Evolutionary conservation across 1,284 basidiomycete species (phyloP).

Genomic region (Ustilago esculenta): DNA sequence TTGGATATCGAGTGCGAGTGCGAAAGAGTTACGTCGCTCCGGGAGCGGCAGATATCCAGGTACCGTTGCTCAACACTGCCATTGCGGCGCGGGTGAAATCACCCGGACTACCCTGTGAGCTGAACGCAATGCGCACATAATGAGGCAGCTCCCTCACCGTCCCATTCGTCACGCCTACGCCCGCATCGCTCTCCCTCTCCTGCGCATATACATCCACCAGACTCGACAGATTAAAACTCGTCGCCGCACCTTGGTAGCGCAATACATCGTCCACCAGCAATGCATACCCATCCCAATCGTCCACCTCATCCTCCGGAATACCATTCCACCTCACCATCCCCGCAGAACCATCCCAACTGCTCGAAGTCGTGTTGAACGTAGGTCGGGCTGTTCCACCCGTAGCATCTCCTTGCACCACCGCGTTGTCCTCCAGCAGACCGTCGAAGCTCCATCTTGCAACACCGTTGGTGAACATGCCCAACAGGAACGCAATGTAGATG

Average conservation of each 20-base stretch:
- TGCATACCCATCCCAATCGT: constrained; percentile 77
- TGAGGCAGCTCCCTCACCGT: constrained; percentile 73
- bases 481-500: constrained; percentile 80
- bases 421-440: constrained; percentile 79
- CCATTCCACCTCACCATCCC: constrained; percentile 73
- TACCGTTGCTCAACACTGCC: constrained; percentile 78
- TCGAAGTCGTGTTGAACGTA: constrained; percentile 70
- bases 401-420: constrained; percentile 80
- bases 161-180: constrained; percentile 64
- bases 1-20: too few species aligned
- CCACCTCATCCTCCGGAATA: constrained; percentile 69
- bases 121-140: constrained; percentile 80
- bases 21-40: constrained; percentile 45
- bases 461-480: constrained; percentile 77
- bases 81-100: constrained; percentile 85
- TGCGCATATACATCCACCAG: constrained; percentile 16
- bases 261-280: constrained; percentile 87
- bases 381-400: constrained; percentile 77
- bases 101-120: constrained; percentile 74
- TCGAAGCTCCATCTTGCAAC: constrained; percentile 71
- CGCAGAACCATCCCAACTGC: constrained; percentile 5
- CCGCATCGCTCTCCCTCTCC: constrained; percentile 1
- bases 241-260: constrained; percentile 75
- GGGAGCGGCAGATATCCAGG: constrained; percentile 72
- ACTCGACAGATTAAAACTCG: constrained; percentile 63